Conservation (phyloP, 2,329 filamentous ascomycete genomes). For the Epichloe bromicola region DNA sequence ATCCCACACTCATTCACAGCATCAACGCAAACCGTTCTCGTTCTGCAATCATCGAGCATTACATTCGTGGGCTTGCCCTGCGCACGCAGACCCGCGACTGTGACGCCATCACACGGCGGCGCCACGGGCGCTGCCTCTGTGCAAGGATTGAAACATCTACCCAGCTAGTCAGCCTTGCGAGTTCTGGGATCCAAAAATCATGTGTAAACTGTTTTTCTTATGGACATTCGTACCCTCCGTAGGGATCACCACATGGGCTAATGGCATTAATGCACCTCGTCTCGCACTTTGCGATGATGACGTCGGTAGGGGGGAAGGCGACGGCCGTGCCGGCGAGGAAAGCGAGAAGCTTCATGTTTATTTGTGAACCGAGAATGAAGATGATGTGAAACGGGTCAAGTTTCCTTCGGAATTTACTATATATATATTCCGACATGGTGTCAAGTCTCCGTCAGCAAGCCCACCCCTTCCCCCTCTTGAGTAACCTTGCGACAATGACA, state of each 20-base stretch:
- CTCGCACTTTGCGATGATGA: neutral
- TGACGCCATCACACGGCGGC: neutral
- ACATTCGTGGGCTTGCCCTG: neutral
- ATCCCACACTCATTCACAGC: slow-evolving; percentile 14
- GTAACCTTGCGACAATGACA: too few relatives aligned
- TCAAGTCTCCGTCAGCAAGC: too few relatives aligned
- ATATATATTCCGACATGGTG: too few relatives aligned
- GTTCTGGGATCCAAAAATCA: too few relatives aligned
- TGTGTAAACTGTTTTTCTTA: too few relatives aligned
- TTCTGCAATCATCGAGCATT: slow-evolving; percentile 11
- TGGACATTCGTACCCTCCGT: neutral
- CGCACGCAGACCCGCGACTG: neutral
- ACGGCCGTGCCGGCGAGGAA: neutral
- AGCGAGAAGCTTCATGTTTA: neutral
- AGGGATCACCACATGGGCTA: neutral
- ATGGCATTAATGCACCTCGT: neutral
- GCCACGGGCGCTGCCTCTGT: neutral
- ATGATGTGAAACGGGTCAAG: too few relatives aligned
- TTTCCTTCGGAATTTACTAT: too few relatives aligned
- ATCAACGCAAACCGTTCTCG: slow-evolving; percentile 14
- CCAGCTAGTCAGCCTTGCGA: neutral
- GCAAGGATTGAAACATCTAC: neutral
- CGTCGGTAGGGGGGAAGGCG: neutral
- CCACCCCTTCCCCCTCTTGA: too few relatives aligned
- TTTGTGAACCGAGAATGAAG: neutral